Evolutionary conservation across 225 moss, liverwort and hornwort genomes (phyloP), one percentile per base, ranked within the genome.

Genomic region (Bryoerythrophyllum caledonicum): DNA sequence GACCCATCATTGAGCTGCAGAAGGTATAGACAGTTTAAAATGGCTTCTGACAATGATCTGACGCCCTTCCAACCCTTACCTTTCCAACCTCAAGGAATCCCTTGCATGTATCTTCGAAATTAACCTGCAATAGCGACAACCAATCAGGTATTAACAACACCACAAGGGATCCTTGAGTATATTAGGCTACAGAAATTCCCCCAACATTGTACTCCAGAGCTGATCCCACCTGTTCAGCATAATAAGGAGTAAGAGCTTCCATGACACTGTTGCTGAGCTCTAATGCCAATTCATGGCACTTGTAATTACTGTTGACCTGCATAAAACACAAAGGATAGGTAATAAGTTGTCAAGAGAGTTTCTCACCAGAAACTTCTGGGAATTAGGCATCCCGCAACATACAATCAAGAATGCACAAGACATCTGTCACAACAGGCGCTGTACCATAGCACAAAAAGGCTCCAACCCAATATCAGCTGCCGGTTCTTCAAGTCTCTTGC

Each of bases 41-140:
- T 41, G 23, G 30, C 5, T 61, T 60, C 53, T 23, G 25, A 44
- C 14, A 60, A 34, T 34, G 46, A 71, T 54, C 35, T 26, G 48
- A 74, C 8, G 54, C 60, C 17, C 37, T 60, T 65, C 30, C 34
- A 73, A 48, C 51, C 43, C 60, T 65, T 83, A 96, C 96, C 96
- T 99, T 99, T 60, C 93, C 99, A 86, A 99, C 93, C 74, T 99
- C 99, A 6, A 99, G 85, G 74, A 99, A 99, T 26, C 99, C 99
- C 84, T 99, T 99, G 83, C 95, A 95, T 51, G 99, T 90, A 74
- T 99, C 99, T 75, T 99, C 99, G 86, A 99, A 95, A 81, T 99
- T 99, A 67, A 99, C 95, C 94, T 96, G 91, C 83, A 85, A 74
- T 32, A 49, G 34, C 72, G n/a, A 70, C 32, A 73, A 43, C 1